Base-by-base conservation (phyloP, 1,284 basidiomycete genomes). In the Cryptococcus sp. region DNA sequence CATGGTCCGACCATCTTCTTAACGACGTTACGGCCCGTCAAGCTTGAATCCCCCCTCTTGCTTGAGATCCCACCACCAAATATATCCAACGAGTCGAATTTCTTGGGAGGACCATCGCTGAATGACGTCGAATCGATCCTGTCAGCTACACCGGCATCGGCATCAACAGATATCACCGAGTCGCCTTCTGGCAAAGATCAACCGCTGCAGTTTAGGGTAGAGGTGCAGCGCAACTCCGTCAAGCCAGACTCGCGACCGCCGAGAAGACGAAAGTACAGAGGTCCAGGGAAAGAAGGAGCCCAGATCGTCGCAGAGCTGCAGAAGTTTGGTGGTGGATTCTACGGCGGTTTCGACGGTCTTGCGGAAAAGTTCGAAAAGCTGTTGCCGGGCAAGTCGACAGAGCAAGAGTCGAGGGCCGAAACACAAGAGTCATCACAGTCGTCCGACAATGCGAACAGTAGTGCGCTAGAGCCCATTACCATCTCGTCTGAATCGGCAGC, bases 321-420 rank as follows among this genome's bases (percentile, higher is more conserved):
- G 39, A 41, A 38, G 13, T 67, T 73, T 41, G 65, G 59, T 13
- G 64, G 62, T 25, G 73, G 73, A 1, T 71, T 69, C 53, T 67
- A 50, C 55, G 70, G 70, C 31, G 73, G 71, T 10, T 69, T 75
- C 44, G 56, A 64, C 27, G 73, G 70, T 17, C n/a, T 75, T 13
- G 65, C 59, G 17, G 69, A 72, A 3, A 56, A 49, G 42, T 59
- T 45, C 15, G 22, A 22, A n/a, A 8, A 22, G 42, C 42, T 45
- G 42, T 35, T 35, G 31, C 42, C 8, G 6, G 42, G 7, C n/a
- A 45, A 45, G 42, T 22, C 42, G 8, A 19, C 42, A 8, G 42
- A 45, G 16, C 42, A 22, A 15, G 42, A 45, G 22, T 35, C 31
- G 31, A 35, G 31, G 2, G 31, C 13, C 31, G 31, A 35, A 13